phyloP scores from a whole-genome alignment of 2,329 filamentous ascomycete species.

The Dactylellina leptospora region DNA sequence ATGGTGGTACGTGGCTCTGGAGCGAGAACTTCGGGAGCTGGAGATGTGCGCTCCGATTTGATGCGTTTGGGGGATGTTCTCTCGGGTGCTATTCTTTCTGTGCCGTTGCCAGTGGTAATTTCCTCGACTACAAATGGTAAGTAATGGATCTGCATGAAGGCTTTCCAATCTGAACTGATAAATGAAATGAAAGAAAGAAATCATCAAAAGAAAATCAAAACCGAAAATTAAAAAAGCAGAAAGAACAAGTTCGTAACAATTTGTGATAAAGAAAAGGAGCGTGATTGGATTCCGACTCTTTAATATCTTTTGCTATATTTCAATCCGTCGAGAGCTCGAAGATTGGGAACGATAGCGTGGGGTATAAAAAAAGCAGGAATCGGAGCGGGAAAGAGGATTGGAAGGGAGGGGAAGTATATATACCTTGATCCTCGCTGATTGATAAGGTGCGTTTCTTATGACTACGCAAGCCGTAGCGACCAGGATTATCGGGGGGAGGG shows the following conservation, averaged over 20 bases:
- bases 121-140: slow-evolving; percentile 26
- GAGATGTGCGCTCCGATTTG: too few relatives aligned
- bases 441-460: neutral
- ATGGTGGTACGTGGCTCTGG: too few relatives aligned
- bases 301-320: slow-evolving; percentile 16
- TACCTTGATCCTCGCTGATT: slow-evolving; percentile 27
- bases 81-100: neutral
- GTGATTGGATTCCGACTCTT: slow-evolving; percentile 37
- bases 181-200: neutral
- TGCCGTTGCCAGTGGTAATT: slow-evolving; percentile 2
- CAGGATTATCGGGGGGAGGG: neutral
- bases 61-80: too few relatives aligned
- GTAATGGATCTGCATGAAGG: slow-evolving; percentile 49
- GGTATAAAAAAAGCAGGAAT: slow-evolving; percentile 26
- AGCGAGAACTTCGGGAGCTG: too few relatives aligned
- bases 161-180: neutral
- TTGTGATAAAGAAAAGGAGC: slow-evolving; percentile 27
- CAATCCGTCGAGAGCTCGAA: slow-evolving; percentile 36
- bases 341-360: slow-evolving; percentile 7
- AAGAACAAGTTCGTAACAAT: neutral
- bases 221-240: slow-evolving; percentile 5
- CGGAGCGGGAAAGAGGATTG: slow-evolving; percentile 41
- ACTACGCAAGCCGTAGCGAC: slow-evolving; percentile 18
- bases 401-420: slow-evolving; percentile 50
- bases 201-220: slow-evolving; percentile 15